Percentiles rank a stretch among this genome's conserved stretches.
phyloP scores from a whole-genome alignment of 1,284 basidiomycete species.

The Ceratobasidium sp. region DNA sequence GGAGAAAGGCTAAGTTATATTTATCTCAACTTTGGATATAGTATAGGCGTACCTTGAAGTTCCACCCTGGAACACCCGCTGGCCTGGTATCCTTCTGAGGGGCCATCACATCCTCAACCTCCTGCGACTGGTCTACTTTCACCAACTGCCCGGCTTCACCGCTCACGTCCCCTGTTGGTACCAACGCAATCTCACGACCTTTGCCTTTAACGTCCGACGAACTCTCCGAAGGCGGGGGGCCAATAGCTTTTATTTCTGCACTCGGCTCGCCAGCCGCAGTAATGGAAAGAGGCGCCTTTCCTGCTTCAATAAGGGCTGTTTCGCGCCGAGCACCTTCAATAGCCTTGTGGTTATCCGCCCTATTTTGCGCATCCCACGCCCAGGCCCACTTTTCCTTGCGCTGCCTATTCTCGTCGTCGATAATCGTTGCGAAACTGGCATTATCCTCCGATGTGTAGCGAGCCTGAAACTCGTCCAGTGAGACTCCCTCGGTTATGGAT shows the following conservation, averaged over 20 bases:
- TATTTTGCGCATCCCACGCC: constrained; percentile 91
- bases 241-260: constrained; percentile 4
- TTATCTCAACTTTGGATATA: constrained; percentile 13
- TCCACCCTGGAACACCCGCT: constrained; percentile 85
- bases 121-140: constrained; percentile 47
- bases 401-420: constrained; percentile 87
- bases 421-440: constrained; percentile 90
- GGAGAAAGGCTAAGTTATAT: constrained; percentile 28
- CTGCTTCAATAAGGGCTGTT: constrained; percentile 74
- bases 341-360: constrained; percentile 74
- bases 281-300: constrained; percentile 38
- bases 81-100: constrained; percentile 76
- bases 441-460: constrained; percentile 96
- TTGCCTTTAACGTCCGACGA: neutral
- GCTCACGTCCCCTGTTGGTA: constrained; percentile 59
- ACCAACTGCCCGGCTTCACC: constrained; percentile 56
- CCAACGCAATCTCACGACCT: constrained; percentile 15
- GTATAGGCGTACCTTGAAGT: constrained; percentile 78
- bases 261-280: constrained; percentile 25
- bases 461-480: constrained; percentile 88
- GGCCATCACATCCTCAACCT: constrained; percentile 75
- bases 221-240: neutral
- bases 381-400: constrained; percentile 84
- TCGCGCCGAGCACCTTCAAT: constrained; percentile 75
- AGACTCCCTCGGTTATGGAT: constrained; percentile 73